Conservation (phyloP, 768 basidiomycete species). For the Mycena haematopus region DNA sequence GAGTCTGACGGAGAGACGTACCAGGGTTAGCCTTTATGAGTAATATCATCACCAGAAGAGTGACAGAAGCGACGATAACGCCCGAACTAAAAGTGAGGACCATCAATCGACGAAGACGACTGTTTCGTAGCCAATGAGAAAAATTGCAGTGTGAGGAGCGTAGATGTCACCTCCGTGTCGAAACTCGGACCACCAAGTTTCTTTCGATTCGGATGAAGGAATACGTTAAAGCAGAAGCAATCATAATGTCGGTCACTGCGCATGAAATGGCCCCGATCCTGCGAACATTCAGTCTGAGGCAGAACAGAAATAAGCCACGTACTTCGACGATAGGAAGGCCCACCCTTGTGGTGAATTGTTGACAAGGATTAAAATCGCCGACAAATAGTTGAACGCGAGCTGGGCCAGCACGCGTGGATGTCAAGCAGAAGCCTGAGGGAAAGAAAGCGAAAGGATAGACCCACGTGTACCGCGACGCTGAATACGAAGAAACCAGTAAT, state of each 20-base stretch:
- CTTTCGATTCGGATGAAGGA: neutral
- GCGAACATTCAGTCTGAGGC: neutral
- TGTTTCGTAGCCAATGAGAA: neutral
- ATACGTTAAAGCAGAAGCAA: neutral
- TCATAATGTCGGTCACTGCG: slow-evolving; percentile 1
- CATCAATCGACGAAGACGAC: slow-evolving; percentile 14
- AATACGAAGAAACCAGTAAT: slow-evolving; percentile 3
- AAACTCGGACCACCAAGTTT: neutral
- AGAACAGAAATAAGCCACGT: neutral
- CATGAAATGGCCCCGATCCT: slow-evolving; percentile 1
- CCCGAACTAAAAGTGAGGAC: slow-evolving; percentile 7
- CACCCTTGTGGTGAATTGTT: neutral
- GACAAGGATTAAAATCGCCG: slow-evolving; percentile 6
- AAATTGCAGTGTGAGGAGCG: neutral
- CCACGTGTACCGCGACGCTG: slow-evolving; percentile 11
- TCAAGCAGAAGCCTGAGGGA: neutral
- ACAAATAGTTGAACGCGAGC: slow-evolving; percentile 12
- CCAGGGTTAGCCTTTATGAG: neutral
- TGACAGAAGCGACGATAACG: slow-evolving; percentile 5
- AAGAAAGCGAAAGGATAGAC: neutral
- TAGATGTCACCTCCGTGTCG: neutral
- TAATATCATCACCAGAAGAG: slow-evolving; percentile 3
- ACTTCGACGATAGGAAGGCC: slow-evolving; percentile 8
- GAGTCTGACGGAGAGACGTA: neutral
- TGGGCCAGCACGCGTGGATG: neutral